Base-by-base conservation (phyloP, 768 basidiomycete genomes). In the Trametes cingulata region DNA sequence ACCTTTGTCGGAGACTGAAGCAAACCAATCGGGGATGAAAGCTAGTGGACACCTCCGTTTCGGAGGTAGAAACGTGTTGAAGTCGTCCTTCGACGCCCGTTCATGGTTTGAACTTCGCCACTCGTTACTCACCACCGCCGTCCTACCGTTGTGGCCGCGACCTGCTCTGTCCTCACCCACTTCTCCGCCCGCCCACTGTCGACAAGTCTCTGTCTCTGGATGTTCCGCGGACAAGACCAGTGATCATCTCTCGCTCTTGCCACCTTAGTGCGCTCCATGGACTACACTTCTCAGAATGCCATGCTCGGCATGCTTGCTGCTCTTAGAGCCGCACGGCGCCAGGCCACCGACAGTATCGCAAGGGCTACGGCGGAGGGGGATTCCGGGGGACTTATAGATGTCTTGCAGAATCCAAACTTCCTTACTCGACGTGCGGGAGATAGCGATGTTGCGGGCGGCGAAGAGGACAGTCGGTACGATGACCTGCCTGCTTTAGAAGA, bases 401-500 rank as follows among this genome's bases (percentile, higher is more conserved):
- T 56, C 10, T 19, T 58, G n/a, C 19, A 37, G 33, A 56, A 62
- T 27, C 24, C 51, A 6, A 46, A 53, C 20, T 58, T 58, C 45
- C 8, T 43, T 9, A 20, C 51, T 15, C 35, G 14, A 15, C 35
- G 24, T 10, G 20, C 52, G 2, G 25, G 20, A 2, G n/a, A 14
- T 6, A 40, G 17, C 19, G 45, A 41, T 5, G 20, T 8, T 12
- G 43, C 19, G 36, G n/a, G 35, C 36, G 49, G 17, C 19, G 50
- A 42, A 17, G 45, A 42, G 4, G 39, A 25, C n/a, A 25, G 19
- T 12, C 10, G 27, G 22, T 57, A 57, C 29, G 56, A 47, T 20
- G 61, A 62, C 29, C 51, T 62, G 24, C 56, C 61, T 39, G 22
- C 61, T 14, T 47, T 62, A 9, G 61, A 62, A 33, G 51, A 62